phyloP scores from a whole-genome alignment of 345 rosid species.

The Rubroshorea leprosula region DNA sequence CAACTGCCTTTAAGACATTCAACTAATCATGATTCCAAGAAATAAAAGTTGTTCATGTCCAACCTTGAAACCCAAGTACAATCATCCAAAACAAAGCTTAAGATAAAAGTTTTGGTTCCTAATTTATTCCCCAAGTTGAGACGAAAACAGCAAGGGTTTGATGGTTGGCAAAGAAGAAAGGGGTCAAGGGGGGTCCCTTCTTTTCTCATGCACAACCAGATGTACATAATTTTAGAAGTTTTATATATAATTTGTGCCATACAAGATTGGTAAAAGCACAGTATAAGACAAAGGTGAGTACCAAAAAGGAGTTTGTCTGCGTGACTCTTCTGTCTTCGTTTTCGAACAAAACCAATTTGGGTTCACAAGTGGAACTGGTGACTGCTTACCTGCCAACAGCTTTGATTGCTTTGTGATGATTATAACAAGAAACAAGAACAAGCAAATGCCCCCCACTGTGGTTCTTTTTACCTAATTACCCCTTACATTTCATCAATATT shows the following conservation, averaged over 20 bases:
- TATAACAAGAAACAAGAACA: slow-evolving; percentile 5
- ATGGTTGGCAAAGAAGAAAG: neutral
- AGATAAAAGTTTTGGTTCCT: neutral
- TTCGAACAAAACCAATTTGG: neutral
- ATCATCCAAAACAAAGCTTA: neutral
- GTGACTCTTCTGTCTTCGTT: neutral
- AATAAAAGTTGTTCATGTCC: neutral
- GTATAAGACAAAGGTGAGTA: slow-evolving; percentile 4
- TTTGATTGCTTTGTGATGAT: slow-evolving; percentile 6
- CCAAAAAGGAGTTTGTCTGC: neutral
- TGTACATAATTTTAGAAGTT: neutral
- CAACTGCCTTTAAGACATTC: neutral
- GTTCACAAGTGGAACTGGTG: slow-evolving; percentile 14
- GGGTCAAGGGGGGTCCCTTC: neutral
- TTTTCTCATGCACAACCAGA: slow-evolving; percentile 11
- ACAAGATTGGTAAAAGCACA: neutral
- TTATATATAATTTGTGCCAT: neutral
- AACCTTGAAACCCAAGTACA: slow-evolving; percentile 1
- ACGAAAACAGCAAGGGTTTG: neutral
- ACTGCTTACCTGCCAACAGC: slow-evolving; percentile 27
- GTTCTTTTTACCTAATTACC: slow-evolving; percentile 9
- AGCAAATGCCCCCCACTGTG: neutral
- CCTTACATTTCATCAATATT: neutral
- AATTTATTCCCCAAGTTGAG: slow-evolving; percentile 1
- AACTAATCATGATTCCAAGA: neutral